Conservation (phyloP, 805 yeast species). For the Cyberlindnera mycetangii region DNA sequence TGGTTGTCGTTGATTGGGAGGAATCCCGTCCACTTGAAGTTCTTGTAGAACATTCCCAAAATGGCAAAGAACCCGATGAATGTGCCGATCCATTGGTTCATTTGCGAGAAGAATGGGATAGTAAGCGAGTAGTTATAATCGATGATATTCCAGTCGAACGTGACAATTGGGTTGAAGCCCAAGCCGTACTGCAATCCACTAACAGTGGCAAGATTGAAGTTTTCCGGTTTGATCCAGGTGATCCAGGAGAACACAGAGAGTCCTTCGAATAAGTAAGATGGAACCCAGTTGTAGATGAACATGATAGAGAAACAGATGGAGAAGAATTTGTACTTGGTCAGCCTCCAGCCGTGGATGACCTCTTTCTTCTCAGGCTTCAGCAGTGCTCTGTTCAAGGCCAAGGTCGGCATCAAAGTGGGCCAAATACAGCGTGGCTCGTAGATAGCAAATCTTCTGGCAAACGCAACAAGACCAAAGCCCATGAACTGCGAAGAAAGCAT, state of each 20-base stretch:
- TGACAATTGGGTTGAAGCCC: constrained; percentile 53
- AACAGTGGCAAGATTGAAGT: constrained; percentile 43
- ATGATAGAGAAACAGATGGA: constrained; percentile 32
- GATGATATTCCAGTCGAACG: constrained; percentile 50
- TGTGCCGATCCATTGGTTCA: constrained; percentile 34
- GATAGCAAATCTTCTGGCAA: constrained; percentile 53
- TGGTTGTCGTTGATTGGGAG: constrained; percentile 45
- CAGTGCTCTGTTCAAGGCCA: constrained; percentile 50
- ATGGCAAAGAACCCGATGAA: constrained; percentile 33
- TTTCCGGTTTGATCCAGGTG: constrained; percentile 54
- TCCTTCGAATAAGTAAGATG: constrained; percentile 40
- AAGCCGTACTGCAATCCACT: constrained; percentile 47
- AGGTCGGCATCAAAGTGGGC: constrained; percentile 47
- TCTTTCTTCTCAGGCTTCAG: constrained; percentile 35
- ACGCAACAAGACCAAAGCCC: constrained; percentile 66
- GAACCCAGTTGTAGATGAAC: constrained; percentile 44
- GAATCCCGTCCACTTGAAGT: constrained; percentile 38
- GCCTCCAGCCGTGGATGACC: constrained; percentile 32
- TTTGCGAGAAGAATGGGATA: constrained; percentile 41
- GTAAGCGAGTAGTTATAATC: constrained; percentile 39
- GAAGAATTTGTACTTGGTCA: constrained; percentile 35
- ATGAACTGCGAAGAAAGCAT: constrained; percentile 54
- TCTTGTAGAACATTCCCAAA: constrained; percentile 38
- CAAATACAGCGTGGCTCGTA: constrained; percentile 52
- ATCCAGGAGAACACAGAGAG: constrained; percentile 50